Evolutionary conservation across 164 flowering plant genomes (phyloP), one percentile per base, ranked within the genome.

Genomic region (Magnolia officinalis): DNA sequence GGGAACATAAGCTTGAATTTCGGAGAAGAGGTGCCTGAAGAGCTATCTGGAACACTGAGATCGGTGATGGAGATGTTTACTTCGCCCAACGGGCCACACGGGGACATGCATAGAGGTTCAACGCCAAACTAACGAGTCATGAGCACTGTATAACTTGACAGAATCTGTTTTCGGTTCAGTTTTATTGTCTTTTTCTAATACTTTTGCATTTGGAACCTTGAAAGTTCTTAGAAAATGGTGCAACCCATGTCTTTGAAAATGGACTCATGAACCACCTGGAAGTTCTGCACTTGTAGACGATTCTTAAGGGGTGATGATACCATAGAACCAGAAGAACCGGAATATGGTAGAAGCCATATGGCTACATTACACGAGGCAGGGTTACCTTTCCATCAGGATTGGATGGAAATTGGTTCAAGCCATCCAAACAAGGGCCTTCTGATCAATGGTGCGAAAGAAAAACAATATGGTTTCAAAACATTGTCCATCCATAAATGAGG

Each of bases 61-160:
- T 89, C 92, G 51, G 81, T 91, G 78, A 88, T 92, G 95, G 89
- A 80, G 55, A 91, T 90, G 94, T 88, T 94, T 75, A 79, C 93
- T 5, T 83, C 87, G 49, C 79, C 87, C 52, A 83, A 81, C 18
- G 90, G 85, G 20, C 55, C 87, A 20, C 86, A 81, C 65, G 88
- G 85, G 66, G 58, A 78, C 73, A 65, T 37, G 1, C 79, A 85
- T 70, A 83, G 89, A 79, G 87, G 87, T 75, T 67, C 90, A 51
- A 72, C 81, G 19, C 81, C 89, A 79, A 83, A 76, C 75, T 87
- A 63, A 81, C 72, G 1, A 24, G 14, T 24, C 72, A 19, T 50
- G 20, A 29, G n/a, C 67, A 71, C 13, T 26, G 49, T 23, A 26
- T 72, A 7, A 21, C 24, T n/a, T 69, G 0, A 37, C 16, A 14